Evolutionary conservation across 1,139 yeast species (phyloP).

Genomic region (Candida neerlandica): DNA sequence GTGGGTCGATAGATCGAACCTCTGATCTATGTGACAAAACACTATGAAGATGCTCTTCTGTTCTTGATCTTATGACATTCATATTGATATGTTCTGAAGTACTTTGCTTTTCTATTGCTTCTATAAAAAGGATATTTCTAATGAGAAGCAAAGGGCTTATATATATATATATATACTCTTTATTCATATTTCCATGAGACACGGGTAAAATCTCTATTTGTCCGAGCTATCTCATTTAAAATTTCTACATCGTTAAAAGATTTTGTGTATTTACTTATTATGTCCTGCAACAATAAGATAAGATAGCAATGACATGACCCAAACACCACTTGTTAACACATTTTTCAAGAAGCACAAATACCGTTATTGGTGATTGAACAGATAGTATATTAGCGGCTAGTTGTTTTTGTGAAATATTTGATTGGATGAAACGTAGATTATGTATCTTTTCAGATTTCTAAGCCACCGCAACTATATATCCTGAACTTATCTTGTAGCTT

Average conservation of each 20-base stretch:
- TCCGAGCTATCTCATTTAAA: not conserved
- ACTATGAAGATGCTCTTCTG: slow-evolving; percentile 25
- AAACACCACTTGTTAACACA: not conserved
- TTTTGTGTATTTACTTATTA: not conserved
- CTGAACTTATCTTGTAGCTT: too few species aligned
- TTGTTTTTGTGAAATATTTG: not conserved
- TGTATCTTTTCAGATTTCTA: not conserved
- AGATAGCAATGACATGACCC: not conserved
- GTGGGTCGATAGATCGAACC: slow-evolving; percentile 29
- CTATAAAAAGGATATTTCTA: not conserved
- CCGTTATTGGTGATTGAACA: not conserved
- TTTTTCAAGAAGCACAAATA: not conserved
- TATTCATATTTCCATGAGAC: too few species aligned
- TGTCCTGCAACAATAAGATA: not conserved
- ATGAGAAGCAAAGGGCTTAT: too few species aligned
- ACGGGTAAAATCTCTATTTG: not conserved
- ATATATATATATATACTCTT: too few species aligned
- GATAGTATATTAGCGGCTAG: not conserved
- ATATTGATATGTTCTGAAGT: slow-evolving; percentile 4
- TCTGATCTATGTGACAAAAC: slow-evolving; percentile 29
- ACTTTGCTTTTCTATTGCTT: not conserved
- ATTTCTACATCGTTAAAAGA: not conserved
- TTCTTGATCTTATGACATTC: slow-evolving; percentile 19
- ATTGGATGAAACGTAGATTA: not conserved
- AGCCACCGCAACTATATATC: too few species aligned